These are phyloP conservation scores for Aspergillus taichungensis DNA, from an alignment of 495 filamentous ascomycete species.

Conservation along the genomic window DNA sequence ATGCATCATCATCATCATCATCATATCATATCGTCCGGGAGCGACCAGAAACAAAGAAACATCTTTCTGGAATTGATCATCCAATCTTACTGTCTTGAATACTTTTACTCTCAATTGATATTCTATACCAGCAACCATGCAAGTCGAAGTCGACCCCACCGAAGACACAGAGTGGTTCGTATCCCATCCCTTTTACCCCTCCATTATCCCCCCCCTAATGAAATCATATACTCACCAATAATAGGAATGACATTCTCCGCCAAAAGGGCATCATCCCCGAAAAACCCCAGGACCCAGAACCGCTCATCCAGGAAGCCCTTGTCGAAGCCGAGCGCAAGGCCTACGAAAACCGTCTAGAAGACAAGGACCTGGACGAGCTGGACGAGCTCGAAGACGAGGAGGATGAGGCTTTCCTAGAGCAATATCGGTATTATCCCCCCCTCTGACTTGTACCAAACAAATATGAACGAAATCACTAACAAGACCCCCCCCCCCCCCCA, in stretches of 20 bases:
- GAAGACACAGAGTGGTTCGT: conserved; percentile 94
- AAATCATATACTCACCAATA: conserved; percentile 1
- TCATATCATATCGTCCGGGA: no score
- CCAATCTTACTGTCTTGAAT: conserved; percentile 2
- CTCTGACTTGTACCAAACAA: not conserved
- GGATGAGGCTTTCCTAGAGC: conserved; percentile 82
- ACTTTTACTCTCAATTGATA: not conserved
- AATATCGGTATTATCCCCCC: conserved; percentile 57
- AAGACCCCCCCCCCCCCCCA: not conserved
- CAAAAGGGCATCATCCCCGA: conserved; percentile 94
- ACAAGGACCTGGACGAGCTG: conserved; percentile 88
- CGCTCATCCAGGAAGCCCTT: conserved; percentile 92
- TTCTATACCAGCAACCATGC: conserved; percentile 44
- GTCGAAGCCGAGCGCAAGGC: conserved; percentile 68
- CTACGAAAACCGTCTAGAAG: conserved; percentile 84
- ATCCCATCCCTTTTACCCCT: not conserved
- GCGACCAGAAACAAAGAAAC: no score
- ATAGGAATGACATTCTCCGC: conserved; percentile 96
- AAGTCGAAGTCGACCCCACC: conserved; percentile 87
- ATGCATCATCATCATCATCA: not conserved
- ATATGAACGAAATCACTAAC: not conserved
- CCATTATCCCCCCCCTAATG: not conserved
- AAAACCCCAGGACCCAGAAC: conserved; percentile 88
- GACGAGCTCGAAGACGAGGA: conserved; percentile 91
- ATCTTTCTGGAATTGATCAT: not conserved